phyloP scores from a whole-genome alignment of 768 basidiomycete species.

The Sistotremastrum suecicum region DNA sequence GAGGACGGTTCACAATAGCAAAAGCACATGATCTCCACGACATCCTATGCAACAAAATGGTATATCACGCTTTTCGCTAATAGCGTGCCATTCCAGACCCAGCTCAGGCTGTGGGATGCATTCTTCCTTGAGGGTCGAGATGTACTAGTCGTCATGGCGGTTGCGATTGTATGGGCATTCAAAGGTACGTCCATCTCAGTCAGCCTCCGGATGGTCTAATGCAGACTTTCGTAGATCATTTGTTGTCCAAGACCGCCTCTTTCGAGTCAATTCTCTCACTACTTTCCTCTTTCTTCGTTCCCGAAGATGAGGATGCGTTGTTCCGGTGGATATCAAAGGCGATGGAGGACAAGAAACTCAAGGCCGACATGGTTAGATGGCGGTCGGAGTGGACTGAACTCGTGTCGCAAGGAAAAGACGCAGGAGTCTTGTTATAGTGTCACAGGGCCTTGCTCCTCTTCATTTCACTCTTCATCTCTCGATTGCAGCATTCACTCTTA shows the following conservation, averaged over 20 bases:
- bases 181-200: conserved; percentile 38
- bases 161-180: conserved; percentile 87
- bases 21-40: conserved; percentile 82
- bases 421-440: conserved; percentile 39
- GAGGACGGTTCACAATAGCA: conserved; percentile 20
- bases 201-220: neutral
- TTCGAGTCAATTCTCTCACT: conserved; percentile 90
- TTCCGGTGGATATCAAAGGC: conserved; percentile 66
- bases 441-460: too few species aligned
- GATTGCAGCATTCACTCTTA: too few species aligned
- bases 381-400: conserved; percentile 65
- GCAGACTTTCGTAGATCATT: conserved; percentile 45
- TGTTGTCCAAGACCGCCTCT: conserved; percentile 58
- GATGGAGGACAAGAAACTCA: conserved; percentile 48
- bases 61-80: conserved; percentile 97
- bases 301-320: conserved; percentile 75
- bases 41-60: conserved; percentile 97
- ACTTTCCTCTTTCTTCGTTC: conserved; percentile 88
- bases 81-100: conserved; percentile 89
- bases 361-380: conserved; percentile 61
- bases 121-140: conserved; percentile 87
- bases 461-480: too few species aligned
- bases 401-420: conserved; percentile 50
- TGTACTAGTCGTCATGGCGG: conserved; percentile 68
- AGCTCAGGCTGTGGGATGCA: conserved; percentile 89